A percentile compares a stretch with the other conserved stretches of the same genome.
phyloP scores from a whole-genome alignment of 2,329 filamentous ascomycete genomes.

The Ophidiomyces ophidiicola region DNA sequence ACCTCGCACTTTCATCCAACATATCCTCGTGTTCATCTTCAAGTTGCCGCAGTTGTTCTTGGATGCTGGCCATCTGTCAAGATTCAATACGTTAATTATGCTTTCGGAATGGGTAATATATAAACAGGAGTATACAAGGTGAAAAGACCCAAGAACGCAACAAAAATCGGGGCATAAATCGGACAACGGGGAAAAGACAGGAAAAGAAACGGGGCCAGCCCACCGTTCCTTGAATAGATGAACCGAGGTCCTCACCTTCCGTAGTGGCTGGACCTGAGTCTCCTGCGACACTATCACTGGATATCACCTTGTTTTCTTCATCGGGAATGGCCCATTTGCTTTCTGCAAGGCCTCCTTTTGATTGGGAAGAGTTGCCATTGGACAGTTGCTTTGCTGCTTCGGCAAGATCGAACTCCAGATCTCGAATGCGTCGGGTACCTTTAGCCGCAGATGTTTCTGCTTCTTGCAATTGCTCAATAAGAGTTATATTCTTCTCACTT shows the following conservation, averaged over 20 bases:
- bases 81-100: conserved; percentile 19
- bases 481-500: conserved; percentile 17
- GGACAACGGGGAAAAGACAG: conserved; percentile 15
- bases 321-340: conserved; percentile 32
- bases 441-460: conserved; percentile 19
- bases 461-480: conserved; percentile 16
- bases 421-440: conserved; percentile 18
- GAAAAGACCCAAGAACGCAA: conserved; percentile 19
- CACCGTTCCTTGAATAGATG: conserved; percentile 39
- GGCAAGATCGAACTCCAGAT: conserved; percentile 17
- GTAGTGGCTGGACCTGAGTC: conserved; percentile 26
- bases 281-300: conserved; percentile 17
- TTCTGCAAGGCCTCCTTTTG: conserved; percentile 24
- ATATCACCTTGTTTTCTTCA: conserved; percentile 21
- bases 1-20: conserved; percentile 35
- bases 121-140: conserved; percentile 10
- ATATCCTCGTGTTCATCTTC: conserved; percentile 35
- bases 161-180: conserved; percentile 7
- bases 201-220: conserved; percentile 31
- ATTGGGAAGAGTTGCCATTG: conserved; percentile 14
- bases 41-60: conserved; percentile 37
- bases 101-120: conserved; percentile 14
- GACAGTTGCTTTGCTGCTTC: conserved; percentile 14
- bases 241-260: conserved; percentile 38
- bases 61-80: conserved; percentile 37